A percentile compares a stretch with the other conserved stretches of the same genome.
phyloP scores from a whole-genome alignment of 2,329 filamentous ascomycete species.

The Dryadomyces sulphureus region DNA sequence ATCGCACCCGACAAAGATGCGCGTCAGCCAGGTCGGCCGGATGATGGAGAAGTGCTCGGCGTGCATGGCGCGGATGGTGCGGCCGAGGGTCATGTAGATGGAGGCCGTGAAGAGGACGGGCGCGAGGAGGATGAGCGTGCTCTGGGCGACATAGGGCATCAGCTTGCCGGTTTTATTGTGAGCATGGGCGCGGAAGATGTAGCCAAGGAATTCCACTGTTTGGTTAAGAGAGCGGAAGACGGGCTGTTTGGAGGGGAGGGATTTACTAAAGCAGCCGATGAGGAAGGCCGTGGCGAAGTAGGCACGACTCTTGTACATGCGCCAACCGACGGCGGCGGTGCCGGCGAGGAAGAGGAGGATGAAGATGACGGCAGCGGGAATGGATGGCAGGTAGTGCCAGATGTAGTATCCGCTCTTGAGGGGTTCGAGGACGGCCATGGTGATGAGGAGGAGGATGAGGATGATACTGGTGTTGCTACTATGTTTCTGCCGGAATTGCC shows the following conservation, averaged over 20 bases:
- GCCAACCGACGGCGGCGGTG: background rate
- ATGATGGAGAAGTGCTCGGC: conserved; percentile 18
- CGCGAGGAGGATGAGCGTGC: conserved; percentile 28
- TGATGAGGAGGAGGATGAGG: no score
- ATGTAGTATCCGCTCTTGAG: background rate
- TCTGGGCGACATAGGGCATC: conserved; percentile 25
- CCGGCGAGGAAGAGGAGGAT: conserved; percentile 2
- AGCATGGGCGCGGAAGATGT: conserved; percentile 11
- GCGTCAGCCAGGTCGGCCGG: conserved; percentile 28
- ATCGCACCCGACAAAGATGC: conserved; percentile 39
- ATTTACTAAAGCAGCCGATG: conserved; percentile 8
- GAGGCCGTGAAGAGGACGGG: conserved; percentile 33
- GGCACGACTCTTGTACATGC: background rate
- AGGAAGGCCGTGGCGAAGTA: conserved; percentile 8
- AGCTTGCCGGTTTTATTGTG: conserved; percentile 17
- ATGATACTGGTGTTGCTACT: no score
- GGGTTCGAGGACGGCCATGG: background rate
- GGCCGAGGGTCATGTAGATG: conserved; percentile 34
- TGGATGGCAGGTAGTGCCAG: conserved; percentile 3
- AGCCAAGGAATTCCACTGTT: background rate
- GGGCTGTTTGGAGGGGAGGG: background rate
- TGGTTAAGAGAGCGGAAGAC: no score
- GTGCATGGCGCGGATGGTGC: conserved; percentile 24
- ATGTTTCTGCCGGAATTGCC: no score
- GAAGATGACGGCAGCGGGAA: conserved; percentile 5